These are phyloP conservation scores for Aspergillus tubingensis DNA, from an alignment of 2,329 filamentous ascomycete species.

Conservation along the genomic window DNA sequence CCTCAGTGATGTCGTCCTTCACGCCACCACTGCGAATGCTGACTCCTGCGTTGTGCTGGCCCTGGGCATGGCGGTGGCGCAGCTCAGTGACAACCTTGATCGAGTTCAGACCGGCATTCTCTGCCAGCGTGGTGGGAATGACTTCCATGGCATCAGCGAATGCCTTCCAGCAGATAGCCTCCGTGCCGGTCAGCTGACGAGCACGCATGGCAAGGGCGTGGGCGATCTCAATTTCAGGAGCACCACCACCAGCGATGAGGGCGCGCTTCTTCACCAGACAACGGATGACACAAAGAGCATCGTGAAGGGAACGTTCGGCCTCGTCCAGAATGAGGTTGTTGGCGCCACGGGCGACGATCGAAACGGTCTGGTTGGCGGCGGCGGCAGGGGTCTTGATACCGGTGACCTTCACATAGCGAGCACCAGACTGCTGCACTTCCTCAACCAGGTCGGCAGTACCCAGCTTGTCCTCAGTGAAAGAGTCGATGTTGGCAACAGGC, in stretches of 20 bases:
- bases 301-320: slow-evolving; percentile 93
- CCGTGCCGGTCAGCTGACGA: slow-evolving; percentile 81
- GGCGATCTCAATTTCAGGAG: slow-evolving; percentile 94
- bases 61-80: slow-evolving; percentile 89
- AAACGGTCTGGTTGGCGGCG: slow-evolving; percentile 72
- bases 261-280: slow-evolving; percentile 99
- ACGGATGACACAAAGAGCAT: slow-evolving; percentile 94
- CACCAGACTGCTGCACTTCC: slow-evolving; percentile 82
- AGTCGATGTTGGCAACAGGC: slow-evolving; percentile 96
- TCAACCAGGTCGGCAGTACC: slow-evolving; percentile 91
- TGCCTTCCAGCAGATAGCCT: slow-evolving; percentile 98
- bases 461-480: slow-evolving; percentile 97
- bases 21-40: slow-evolving; percentile 98
- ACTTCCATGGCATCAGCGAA: slow-evolving; percentile 98
- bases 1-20: slow-evolving; percentile 93
- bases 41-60: slow-evolving; percentile 93
- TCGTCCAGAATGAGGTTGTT: slow-evolving; percentile 95
- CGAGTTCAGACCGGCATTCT: slow-evolving; percentile 96
- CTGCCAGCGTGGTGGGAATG: slow-evolving; percentile 91
- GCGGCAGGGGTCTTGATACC: slow-evolving; percentile 75
- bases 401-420: slow-evolving; percentile 91
- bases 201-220: slow-evolving; percentile 80
- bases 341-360: slow-evolving; percentile 89
- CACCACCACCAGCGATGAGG: slow-evolving; percentile 95
- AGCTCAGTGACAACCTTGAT: slow-evolving; percentile 98